Evolutionary conservation across 768 basidiomycete genomes (phyloP).

Genomic region (Pleurotus citrinopileatus): DNA sequence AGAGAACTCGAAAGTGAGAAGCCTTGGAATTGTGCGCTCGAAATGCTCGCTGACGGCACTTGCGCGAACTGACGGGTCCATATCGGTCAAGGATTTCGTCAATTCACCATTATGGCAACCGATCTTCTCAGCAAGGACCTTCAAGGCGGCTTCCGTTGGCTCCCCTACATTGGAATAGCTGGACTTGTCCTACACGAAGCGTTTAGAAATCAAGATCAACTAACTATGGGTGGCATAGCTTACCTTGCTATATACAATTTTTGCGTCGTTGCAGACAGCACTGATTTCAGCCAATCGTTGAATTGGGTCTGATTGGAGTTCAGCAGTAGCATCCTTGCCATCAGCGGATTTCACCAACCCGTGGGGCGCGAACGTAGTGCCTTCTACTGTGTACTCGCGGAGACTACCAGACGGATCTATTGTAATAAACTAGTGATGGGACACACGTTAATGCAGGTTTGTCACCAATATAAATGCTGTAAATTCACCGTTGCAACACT

Average conservation of each 20-base stretch:
- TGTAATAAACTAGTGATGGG: conserved; percentile 66
- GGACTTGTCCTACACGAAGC: conserved; percentile 62
- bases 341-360: conserved; percentile 69
- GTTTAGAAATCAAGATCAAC: conserved; percentile 4
- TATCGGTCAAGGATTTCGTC: conserved; percentile 50
- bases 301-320: conserved; percentile 65
- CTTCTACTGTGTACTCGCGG: conserved; percentile 80
- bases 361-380: conserved; percentile 86
- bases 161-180: conserved; percentile 86
- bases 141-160: conserved; percentile 96
- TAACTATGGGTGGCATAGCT: conserved; percentile 19
- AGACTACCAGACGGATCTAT: conserved; percentile 53
- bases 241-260: conserved; percentile 80
- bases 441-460: conserved; percentile 4
- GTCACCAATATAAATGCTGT: not conserved
- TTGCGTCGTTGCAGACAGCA: conserved; percentile 93
- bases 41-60: conserved; percentile 85
- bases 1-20: conserved; percentile 96
- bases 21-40: conserved; percentile 69
- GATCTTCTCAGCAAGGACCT: conserved; percentile 93
- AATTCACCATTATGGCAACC: conserved; percentile 66
- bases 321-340: conserved; percentile 55
- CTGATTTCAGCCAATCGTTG: conserved; percentile 89
- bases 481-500: conserved; percentile 74
- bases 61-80: conserved; percentile 62